Evolutionary conservation across 805 yeast genomes (phyloP).

Genomic region (Metschnikowia hibisci): DNA sequence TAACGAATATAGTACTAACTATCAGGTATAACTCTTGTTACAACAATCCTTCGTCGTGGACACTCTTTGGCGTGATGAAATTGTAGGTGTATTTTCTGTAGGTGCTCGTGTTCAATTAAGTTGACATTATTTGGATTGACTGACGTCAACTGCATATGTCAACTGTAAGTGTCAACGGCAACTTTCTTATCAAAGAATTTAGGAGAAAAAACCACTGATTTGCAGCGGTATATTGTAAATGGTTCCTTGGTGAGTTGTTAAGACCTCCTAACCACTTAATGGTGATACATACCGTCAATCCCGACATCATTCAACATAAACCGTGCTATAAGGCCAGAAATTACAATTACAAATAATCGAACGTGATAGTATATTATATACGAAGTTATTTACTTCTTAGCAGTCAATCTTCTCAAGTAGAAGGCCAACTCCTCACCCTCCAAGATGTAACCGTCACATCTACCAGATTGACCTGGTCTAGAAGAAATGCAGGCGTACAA

Average conservation of each 20-base stretch:
- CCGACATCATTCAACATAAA: background rate
- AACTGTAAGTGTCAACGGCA: too few species aligned
- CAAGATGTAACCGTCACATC: conserved; percentile 99
- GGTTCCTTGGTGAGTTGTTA: too few species aligned
- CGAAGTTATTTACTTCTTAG: conserved; percentile 75
- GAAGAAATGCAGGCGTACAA: conserved; percentile 98
- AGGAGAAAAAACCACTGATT: too few species aligned
- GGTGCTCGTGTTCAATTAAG: too few species aligned
- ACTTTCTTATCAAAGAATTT: too few species aligned
- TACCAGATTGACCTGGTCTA: conserved; percentile 99
- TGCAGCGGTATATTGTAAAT: too few species aligned
- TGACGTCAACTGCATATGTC: too few species aligned
- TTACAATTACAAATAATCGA: background rate
- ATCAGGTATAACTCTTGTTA: background rate
- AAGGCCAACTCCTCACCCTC: conserved; percentile 99
- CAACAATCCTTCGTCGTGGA: too few species aligned
- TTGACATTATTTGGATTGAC: too few species aligned
- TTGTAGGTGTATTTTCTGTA: too few species aligned
- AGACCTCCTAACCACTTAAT: too few species aligned
- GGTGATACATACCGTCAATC: background rate
- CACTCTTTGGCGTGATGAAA: too few species aligned
- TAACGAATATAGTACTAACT: conserved; percentile 4
- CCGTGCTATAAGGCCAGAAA: background rate
- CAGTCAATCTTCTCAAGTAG: conserved; percentile 99
- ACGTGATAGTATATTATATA: conserved; percentile 16